Conservation (phyloP, 805 yeast genomes). For the Saturnispora galanensis region DNA sequence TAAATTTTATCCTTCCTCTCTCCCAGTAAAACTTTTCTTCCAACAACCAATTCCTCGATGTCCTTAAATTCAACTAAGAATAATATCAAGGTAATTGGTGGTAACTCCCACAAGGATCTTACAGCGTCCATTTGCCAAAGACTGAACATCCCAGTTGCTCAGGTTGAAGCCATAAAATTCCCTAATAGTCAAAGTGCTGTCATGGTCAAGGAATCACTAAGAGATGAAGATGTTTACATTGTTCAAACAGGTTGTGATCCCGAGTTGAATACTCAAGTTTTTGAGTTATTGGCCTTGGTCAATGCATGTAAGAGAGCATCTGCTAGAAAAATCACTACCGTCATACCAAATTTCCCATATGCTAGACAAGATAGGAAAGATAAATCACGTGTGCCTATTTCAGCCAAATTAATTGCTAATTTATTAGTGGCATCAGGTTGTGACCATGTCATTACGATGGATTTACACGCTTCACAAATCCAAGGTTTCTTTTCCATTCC, state of each 20-base stretch:
- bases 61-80: conserved; percentile 29
- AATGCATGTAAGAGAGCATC: conserved; percentile 96
- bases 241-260: conserved; percentile 79
- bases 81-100: conserved; percentile 42
- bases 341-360: conserved; percentile 91
- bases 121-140: conserved; percentile 61
- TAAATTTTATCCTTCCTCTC: too few species aligned
- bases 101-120: conserved; percentile 77
- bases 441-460: conserved; percentile 93
- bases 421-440: conserved; percentile 90
- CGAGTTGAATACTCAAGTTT: conserved; percentile 67
- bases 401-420: conserved; percentile 90
- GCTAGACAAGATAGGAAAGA: conserved; percentile 97
- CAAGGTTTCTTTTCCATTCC: conserved; percentile 96
- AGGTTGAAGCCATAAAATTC: conserved; percentile 74
- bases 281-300: conserved; percentile 83
- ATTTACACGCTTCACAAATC: conserved; percentile 93
- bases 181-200: conserved; percentile 86
- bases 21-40: background rate
- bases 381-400: conserved; percentile 90
- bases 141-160: conserved; percentile 59
- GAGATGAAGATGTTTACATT: conserved; percentile 85
- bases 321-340: conserved; percentile 88
- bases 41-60: conserved; percentile 15
- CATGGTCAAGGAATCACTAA: conserved; percentile 74